Evolutionary conservation across 176 grass and related monocot genomes (phyloP).

Genomic region (Dactylis glomerata): DNA sequence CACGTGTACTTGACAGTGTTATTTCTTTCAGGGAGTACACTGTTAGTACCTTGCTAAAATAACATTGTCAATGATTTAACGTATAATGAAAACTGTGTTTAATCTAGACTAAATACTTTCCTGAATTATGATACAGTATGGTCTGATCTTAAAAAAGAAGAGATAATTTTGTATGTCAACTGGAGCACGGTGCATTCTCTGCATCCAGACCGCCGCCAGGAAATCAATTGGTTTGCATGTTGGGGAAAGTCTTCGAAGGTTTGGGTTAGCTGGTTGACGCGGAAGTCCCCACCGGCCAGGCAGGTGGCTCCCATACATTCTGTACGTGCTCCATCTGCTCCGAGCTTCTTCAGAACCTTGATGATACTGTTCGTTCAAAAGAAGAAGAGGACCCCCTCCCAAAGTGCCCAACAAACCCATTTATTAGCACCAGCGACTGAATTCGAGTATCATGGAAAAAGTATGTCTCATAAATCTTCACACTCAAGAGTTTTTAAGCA

Average conservation of each 20-base stretch:
- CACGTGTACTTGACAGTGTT: not conserved
- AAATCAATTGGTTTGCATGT: too few species aligned
- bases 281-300: not conserved
- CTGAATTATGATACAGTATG: not conserved
- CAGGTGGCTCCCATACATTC: not conserved
- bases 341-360: not conserved
- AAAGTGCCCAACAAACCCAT: constrained; percentile 28
- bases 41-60: not conserved
- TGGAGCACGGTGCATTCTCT: not conserved
- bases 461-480: constrained; percentile 43
- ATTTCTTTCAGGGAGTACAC: not conserved
- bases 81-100: not conserved
- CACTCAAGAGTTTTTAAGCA: constrained; percentile 27
- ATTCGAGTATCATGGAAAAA: constrained; percentile 28
- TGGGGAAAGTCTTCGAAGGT: not conserved
- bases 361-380: not conserved
- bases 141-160: not conserved
- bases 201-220: not conserved
- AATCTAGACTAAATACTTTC: not conserved
- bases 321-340: not conserved
- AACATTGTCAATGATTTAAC: not conserved
- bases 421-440: constrained; percentile 30
- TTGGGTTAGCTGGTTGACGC: not conserved
- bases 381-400: not conserved
- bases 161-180: not conserved